phyloP scores from a whole-genome alignment of 768 basidiomycete genomes.

The Termitomyces sp. region DNA sequence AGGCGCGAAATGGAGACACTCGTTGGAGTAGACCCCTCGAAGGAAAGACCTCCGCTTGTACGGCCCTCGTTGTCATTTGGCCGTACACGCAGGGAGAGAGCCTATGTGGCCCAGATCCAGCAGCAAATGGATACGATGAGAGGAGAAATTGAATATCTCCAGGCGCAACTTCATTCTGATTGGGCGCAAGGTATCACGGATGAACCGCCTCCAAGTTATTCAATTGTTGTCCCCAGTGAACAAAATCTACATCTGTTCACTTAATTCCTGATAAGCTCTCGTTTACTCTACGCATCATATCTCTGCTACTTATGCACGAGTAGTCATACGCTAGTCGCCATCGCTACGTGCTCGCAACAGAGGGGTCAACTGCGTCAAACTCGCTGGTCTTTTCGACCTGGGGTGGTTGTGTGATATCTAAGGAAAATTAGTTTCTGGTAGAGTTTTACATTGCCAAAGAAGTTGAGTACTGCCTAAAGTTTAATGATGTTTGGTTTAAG shows the following conservation, averaged over 20 bases:
- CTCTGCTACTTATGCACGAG: no score
- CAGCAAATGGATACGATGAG: slow-evolving; percentile 13
- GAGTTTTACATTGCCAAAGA: no score
- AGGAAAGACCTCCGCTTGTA: background rate
- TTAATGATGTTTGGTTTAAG: no score
- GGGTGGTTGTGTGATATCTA: no score
- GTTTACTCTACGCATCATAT: no score
- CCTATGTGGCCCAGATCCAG: slow-evolving; percentile 1
- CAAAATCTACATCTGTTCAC: background rate
- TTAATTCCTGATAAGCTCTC: background rate
- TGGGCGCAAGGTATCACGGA: slow-evolving; percentile 14
- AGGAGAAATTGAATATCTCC: slow-evolving; percentile 11
- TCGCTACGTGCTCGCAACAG: no score
- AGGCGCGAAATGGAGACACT: slow-evolving; percentile 7
- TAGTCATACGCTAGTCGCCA: no score
- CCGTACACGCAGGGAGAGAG: slow-evolving; percentile 4
- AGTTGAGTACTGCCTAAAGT: no score
- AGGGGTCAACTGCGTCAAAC: no score
- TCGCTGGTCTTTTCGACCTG: no score
- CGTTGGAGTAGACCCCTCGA: background rate
- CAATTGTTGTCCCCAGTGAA: background rate
- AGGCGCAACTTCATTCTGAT: slow-evolving; percentile 8
- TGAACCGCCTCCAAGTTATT: slow-evolving; percentile 18
- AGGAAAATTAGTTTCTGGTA: no score
- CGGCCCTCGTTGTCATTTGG: background rate